These are phyloP conservation scores for Camellia sinensis DNA, from an alignment of 148 eudicot genomes.

Conservation along the genomic window DNA sequence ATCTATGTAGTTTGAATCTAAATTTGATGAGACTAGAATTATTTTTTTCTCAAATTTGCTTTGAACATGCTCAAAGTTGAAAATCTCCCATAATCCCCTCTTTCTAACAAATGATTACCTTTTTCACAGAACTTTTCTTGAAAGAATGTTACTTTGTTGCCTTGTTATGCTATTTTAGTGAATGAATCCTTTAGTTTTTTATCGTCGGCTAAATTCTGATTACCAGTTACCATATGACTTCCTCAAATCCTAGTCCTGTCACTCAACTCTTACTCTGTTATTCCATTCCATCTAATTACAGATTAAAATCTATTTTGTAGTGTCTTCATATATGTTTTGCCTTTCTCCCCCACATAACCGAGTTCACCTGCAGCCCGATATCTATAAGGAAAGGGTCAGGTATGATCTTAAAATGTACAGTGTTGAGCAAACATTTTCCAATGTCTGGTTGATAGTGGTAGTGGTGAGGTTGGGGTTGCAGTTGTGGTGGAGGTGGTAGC, in stretches of 20 bases:
- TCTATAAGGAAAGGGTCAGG: too few relatives aligned
- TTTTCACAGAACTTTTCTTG: neutral
- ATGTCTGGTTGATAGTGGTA: too few relatives aligned
- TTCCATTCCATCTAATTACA: neutral
- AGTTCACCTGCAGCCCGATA: too few relatives aligned
- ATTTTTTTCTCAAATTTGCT: neutral
- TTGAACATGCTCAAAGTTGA: neutral
- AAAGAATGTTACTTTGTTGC: neutral
- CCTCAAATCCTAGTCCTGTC: neutral
- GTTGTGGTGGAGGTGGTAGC: too few relatives aligned
- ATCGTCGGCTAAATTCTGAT: neutral
- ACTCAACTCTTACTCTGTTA: neutral
- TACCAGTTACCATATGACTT: neutral
- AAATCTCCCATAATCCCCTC: neutral
- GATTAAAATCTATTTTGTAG: neutral
- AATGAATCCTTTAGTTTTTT: neutral
- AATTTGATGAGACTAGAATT: neutral
- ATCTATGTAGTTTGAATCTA: neutral
- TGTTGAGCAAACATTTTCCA: too few relatives aligned
- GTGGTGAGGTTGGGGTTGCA: too few relatives aligned
- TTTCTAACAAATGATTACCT: neutral
- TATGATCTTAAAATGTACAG: too few relatives aligned
- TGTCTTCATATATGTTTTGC: too few relatives aligned
- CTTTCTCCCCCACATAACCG: too few relatives aligned
- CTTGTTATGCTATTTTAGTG: neutral